Percentiles rank a stretch among this genome's conserved stretches.
phyloP scores from a whole-genome alignment of 768 basidiomycete species.

The Lyophyllum shimeji region DNA sequence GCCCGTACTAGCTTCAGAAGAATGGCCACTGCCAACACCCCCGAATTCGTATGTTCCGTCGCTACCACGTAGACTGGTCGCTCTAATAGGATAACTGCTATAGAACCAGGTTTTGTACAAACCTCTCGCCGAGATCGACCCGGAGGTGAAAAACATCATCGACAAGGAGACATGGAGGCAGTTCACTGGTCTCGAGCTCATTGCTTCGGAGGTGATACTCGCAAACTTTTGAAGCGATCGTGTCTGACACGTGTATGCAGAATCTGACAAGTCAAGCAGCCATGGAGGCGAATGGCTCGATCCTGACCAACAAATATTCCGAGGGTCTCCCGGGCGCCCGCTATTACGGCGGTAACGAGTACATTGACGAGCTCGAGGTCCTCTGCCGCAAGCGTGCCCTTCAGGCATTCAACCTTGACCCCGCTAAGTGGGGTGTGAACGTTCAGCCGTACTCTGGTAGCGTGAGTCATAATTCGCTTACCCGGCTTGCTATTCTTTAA shows the following conservation, averaged over 20 bases:
- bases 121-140: constrained; percentile 88
- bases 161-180: constrained; percentile 99
- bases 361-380: constrained; percentile 93
- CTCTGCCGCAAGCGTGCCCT: constrained; percentile 96
- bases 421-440: constrained; percentile 94
- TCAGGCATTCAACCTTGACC: constrained; percentile 93
- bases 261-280: constrained; percentile 95
- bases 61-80: neutral
- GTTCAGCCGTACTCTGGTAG: constrained; percentile 98
- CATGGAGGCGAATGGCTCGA: constrained; percentile 98
- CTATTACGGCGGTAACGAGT: constrained; percentile 98
- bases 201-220: constrained; percentile 89
- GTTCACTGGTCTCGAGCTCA: constrained; percentile 96
- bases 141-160: constrained; percentile 95
- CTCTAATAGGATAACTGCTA: constrained; percentile 1
- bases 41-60: constrained; percentile 53
- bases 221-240: constrained; percentile 1
- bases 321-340: constrained; percentile 98
- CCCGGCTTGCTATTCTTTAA: neutral
- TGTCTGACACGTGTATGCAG: constrained; percentile 37
- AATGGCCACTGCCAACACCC: constrained; percentile 63
- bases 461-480: constrained; percentile 44
- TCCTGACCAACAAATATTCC: constrained; percentile 99
- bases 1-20: constrained; percentile 35
- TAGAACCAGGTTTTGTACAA: constrained; percentile 93